phyloP scores from a whole-genome alignment of 441 rosid genomes.

The Biscutella auriculata region DNA sequence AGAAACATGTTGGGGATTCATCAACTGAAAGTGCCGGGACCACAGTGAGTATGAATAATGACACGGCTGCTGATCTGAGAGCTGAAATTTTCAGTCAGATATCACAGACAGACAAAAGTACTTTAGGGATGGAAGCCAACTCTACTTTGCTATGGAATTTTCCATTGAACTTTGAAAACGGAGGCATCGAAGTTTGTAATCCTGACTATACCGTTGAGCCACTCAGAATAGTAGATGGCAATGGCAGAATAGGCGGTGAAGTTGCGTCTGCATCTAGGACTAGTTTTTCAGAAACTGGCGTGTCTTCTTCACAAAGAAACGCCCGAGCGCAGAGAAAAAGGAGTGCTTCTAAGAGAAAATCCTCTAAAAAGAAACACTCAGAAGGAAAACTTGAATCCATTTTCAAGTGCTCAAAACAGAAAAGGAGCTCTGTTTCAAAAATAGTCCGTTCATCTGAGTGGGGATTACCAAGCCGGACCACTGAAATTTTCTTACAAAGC shows the following conservation, averaged over 20 bases:
- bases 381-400: slow-evolving; percentile 25
- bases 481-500: slow-evolving; percentile 31
- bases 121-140: slow-evolving; percentile 20
- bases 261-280: slow-evolving; percentile 34
- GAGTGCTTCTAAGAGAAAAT: slow-evolving; percentile 32
- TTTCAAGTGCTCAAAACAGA: slow-evolving; percentile 42
- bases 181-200: slow-evolving; percentile 16
- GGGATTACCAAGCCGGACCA: slow-evolving; percentile 50
- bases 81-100: slow-evolving; percentile 16
- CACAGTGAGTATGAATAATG: slow-evolving; percentile 25
- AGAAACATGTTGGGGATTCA: slow-evolving; percentile 10
- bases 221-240: slow-evolving; percentile 22
- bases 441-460: slow-evolving; percentile 52
- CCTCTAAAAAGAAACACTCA: slow-evolving; percentile 25
- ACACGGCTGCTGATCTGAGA: slow-evolving; percentile 25
- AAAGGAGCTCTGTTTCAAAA: slow-evolving; percentile 59
- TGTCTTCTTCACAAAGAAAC: slow-evolving; percentile 37
- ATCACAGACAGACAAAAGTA: slow-evolving; percentile 23
- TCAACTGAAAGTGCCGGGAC: slow-evolving; percentile 14
- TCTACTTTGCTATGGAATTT: slow-evolving; percentile 22
- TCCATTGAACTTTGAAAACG: slow-evolving; percentile 22
- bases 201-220: slow-evolving; percentile 27
- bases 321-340: slow-evolving; percentile 29
- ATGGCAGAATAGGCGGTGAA: slow-evolving; percentile 29
- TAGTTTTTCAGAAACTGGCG: slow-evolving; percentile 20